These are phyloP conservation scores for Lentinula boryana DNA, from an alignment of 768 basidiomycete species.

Conservation along the genomic window DNA sequence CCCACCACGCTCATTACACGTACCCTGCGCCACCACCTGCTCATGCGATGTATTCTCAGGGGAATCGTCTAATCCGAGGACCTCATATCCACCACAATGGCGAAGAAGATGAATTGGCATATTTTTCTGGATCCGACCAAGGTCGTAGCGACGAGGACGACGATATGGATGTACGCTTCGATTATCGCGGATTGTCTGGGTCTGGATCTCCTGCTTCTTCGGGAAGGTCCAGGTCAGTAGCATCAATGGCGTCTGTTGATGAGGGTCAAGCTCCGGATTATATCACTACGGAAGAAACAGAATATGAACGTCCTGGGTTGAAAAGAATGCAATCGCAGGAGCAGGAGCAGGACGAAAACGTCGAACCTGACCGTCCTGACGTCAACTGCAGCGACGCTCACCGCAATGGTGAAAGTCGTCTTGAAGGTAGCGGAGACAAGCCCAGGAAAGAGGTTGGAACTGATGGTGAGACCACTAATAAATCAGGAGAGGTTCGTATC, in stretches of 20 bases:
- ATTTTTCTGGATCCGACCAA: slow-evolving; percentile 1
- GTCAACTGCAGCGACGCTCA: not conserved
- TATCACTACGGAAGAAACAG: not conserved
- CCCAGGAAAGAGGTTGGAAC: not conserved
- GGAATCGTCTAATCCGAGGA: not conserved
- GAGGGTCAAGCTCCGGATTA: not conserved
- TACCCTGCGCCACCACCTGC: not conserved
- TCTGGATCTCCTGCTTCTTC: not conserved
- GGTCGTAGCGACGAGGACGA: not conserved
- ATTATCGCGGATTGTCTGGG: not conserved
- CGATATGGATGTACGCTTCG: not conserved
- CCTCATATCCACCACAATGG: not conserved
- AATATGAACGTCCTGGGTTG: not conserved
- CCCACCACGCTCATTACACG: not conserved
- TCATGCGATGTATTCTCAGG: not conserved
- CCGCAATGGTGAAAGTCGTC: not conserved
- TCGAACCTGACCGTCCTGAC: not conserved
- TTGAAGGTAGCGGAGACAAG: not conserved
- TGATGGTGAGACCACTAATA: not conserved
- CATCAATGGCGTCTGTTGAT: not conserved
- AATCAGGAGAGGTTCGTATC: not conserved
- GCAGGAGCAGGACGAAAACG: not conserved
- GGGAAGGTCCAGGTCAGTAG: not conserved
- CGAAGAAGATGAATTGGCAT: not conserved
- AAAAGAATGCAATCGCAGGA: not conserved